Evolutionary conservation across 768 basidiomycete genomes (phyloP), one percentile per base, ranked within the genome.

Genomic region (Rhizopogon vesiculosus): DNA sequence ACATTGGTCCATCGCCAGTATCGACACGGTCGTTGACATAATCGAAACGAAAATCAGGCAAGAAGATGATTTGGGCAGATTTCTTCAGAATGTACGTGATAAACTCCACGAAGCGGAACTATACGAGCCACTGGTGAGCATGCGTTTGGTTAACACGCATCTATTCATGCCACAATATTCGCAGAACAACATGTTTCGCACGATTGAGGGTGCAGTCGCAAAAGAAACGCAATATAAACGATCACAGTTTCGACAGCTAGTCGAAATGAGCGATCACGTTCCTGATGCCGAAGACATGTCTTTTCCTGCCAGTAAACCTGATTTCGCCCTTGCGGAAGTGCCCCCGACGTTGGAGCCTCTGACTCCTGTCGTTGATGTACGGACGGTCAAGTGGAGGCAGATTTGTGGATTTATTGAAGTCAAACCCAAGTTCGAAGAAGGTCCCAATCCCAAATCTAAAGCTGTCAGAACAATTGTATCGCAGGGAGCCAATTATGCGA

Each of bases 401-500:
- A 42, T 42, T 19, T 42, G 18, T 19, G 42, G 18, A 4, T 42
- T 19, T 5, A 42, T 19, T 42, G 42, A 42, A 19, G 18, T 42
- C 18, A 42, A 18, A 42, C 42, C 42, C 18, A 19, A n/a, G 9
- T 3, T 19, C 42, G 7, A 12, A 2, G 16, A 19, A 42, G 18
- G 42, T 42, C 42, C 42, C 18, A 42, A 42, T 19, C 9, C 10
- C 1, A 19, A 18, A 9, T 12, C 9, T 9, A 12, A 16, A 10
- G 3, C 42, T 7, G 18, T 42, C 5, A 12, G 9, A 42, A 16
- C 39, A 5, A 61, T 63, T 5, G 59, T 65, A 16, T 41, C 55
- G 46, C 64, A 66, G 54, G 54, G 55, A 38, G 65, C 67, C 5
- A 61, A 68, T 49, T 67, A 69, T 42, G 68, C 66, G 7, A 62